Base-by-base conservation (phyloP, 1,139 yeast genomes). In the Diutina sp. region DNA sequence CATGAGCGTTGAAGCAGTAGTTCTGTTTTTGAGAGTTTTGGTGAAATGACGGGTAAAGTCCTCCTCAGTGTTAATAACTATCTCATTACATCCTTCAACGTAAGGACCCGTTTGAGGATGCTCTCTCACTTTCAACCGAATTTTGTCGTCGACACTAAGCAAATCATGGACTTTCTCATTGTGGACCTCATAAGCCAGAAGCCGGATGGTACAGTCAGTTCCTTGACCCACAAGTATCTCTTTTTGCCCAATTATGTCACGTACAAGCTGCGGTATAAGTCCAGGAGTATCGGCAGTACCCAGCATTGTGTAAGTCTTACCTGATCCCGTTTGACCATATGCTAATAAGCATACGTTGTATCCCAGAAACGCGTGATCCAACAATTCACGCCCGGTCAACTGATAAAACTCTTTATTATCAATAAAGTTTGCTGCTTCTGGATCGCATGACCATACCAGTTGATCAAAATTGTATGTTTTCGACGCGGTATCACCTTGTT, bases 261-360 rank as follows among this genome's bases (percentile, higher is more conserved):
- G 64, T 55, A 87, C 77, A 2, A 84, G 71, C 56, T 78, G 66
- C 0, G 91, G 90, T 32, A 85, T 82, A 45, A 86, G 65, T 0
- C 91, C 91, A 0, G 79, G 79, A 51, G 75, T 77, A 9, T 28
- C 38, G 18, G 11, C n/a, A 9, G 67, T 62, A 0, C 91, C 91
- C 84, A 84, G 82, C 90, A 86, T 85, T 1, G 91, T 84, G 63
- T 74, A 80, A 0, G 91, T 82, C 64, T 86, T 86, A 3, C 93
- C 93, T 0, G 95, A 85, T 2, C 91, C 87, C 0, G 93, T 86
- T 66, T 86, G 91, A 1, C 95, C 95, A 63, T 87, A 89, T 0
- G 93, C 91, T 63, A 87, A 73, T 11, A 87, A 77, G 66, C 93
- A 86, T 29, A 87, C 85, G 65, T 87, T 86, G 67, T 77, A 87